Conservation (phyloP, 257 asterid species). For the Penstemon eatonii region DNA sequence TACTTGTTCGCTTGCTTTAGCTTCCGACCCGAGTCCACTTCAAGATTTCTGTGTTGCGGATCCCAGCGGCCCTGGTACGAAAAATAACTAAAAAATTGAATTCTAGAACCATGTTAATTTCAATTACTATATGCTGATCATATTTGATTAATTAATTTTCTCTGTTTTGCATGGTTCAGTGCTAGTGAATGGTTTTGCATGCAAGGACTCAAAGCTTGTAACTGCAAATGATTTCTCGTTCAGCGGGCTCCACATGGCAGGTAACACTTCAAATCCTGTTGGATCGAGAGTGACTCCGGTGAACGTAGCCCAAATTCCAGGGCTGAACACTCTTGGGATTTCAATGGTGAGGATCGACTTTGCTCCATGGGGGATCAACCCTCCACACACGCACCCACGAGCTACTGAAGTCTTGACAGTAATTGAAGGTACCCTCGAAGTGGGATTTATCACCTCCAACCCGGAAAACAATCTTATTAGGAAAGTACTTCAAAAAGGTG, state of each 20-base stretch:
- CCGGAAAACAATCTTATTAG: constrained; percentile 37
- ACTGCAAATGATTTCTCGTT: constrained; percentile 37
- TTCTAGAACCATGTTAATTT: no score
- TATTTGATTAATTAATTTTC: neutral
- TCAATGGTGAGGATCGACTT: constrained; percentile 46
- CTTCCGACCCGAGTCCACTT: constrained; percentile 50
- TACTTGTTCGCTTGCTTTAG: constrained; percentile 27
- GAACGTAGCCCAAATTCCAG: constrained; percentile 37
- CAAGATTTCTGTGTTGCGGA: constrained; percentile 55
- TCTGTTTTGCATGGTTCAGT: constrained; percentile 15
- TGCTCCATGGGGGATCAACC: constrained; percentile 39
- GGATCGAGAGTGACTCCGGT: constrained; percentile 45
- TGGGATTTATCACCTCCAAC: constrained; percentile 45
- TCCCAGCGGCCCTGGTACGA: constrained; percentile 34
- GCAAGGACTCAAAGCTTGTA: constrained; percentile 41
- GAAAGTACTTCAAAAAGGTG: constrained; percentile 34
- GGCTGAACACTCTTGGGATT: constrained; percentile 50
- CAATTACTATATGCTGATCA: no score
- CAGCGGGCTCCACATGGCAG: constrained; percentile 35
- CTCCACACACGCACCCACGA: constrained; percentile 50
- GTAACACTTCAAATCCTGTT: constrained; percentile 35
- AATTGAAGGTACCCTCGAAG: constrained; percentile 34
- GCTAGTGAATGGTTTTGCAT: constrained; percentile 36
- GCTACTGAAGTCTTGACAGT: constrained; percentile 46
- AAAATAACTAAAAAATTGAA: no score